A percentile compares a stretch with the other conserved stretches of the same genome.
These are phyloP conservation scores for Trichoderma sp. DNA, from an alignment of 2,329 filamentous ascomycete species.

Conservation along the genomic window DNA sequence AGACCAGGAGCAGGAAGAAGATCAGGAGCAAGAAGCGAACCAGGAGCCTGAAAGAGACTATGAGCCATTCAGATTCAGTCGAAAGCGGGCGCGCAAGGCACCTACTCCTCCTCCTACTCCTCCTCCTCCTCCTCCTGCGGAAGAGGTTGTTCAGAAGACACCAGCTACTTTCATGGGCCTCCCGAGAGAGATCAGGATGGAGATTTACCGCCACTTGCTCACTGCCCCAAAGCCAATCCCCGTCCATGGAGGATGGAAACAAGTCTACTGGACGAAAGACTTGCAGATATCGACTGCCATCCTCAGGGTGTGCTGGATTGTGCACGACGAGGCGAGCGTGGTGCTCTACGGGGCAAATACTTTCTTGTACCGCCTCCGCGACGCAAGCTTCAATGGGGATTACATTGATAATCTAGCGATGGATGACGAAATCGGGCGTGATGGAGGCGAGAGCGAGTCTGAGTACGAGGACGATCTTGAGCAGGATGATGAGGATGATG, in stretches of 20 bases:
- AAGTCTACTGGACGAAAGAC: constrained; percentile 34
- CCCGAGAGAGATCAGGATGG: constrained; percentile 34
- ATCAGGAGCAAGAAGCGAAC: too few relatives aligned
- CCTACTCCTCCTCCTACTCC: too few relatives aligned
- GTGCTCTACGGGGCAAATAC: constrained; percentile 51
- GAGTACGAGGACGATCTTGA: constrained; percentile 24
- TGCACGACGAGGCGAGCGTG: constrained; percentile 41
- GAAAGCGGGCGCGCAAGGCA: not conserved
- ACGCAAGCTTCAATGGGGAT: constrained; percentile 31
- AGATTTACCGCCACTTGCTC: constrained; percentile 38
- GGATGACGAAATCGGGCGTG: not conserved
- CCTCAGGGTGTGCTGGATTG: constrained; percentile 37
- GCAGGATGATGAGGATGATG: not conserved
- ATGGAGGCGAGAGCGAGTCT: constrained; percentile 18
- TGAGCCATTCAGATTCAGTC: not conserved
- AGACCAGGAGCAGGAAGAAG: too few relatives aligned
- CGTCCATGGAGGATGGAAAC: constrained; percentile 38
- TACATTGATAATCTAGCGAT: constrained; percentile 21
- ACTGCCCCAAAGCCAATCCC: constrained; percentile 35
- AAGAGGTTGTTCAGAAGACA: not conserved
- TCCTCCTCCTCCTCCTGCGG: too few relatives aligned
- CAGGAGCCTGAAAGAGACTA: not conserved
- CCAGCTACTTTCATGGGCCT: constrained; percentile 25
- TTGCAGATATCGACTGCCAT: constrained; percentile 40
- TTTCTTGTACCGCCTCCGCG: constrained; percentile 50